phyloP scores from a whole-genome alignment of 345 rosid genomes.

The Dimocarpus longan region DNA sequence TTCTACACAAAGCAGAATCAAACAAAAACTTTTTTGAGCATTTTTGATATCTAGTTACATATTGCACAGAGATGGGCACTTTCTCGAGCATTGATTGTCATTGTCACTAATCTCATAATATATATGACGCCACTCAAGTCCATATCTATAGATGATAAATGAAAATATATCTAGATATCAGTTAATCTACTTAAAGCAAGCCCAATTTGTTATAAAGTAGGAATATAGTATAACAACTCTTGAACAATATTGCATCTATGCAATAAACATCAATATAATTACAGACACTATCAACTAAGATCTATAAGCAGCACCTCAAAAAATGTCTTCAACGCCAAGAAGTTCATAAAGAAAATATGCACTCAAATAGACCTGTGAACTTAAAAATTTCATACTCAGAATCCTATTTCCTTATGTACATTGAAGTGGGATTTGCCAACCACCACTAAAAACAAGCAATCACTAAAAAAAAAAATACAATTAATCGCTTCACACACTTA shows the following conservation, averaged over 20 bases:
- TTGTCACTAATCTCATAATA: neutral
- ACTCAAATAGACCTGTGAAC: neutral
- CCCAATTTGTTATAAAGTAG: neutral
- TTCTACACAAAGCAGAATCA: neutral
- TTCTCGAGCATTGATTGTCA: neutral
- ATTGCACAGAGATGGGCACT: neutral
- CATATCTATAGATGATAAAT: neutral
- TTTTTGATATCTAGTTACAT: neutral
- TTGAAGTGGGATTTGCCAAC: neutral
- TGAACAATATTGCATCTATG: neutral
- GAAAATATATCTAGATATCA: neutral
- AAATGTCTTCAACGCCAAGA: neutral
- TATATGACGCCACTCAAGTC: neutral
- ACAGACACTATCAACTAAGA: constrained; percentile 3
- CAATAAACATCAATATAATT: neutral
- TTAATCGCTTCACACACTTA: no score
- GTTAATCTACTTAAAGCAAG: neutral
- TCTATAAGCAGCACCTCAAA: neutral
- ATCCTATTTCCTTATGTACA: neutral
- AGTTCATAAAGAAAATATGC: neutral
- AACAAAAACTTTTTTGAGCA: neutral
- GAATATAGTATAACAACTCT: neutral
- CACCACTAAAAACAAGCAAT: neutral
- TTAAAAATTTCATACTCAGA: neutral
- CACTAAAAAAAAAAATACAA: neutral